Conservation (phyloP, 306 rosid species). For the Pyrus betulifolia region DNA sequence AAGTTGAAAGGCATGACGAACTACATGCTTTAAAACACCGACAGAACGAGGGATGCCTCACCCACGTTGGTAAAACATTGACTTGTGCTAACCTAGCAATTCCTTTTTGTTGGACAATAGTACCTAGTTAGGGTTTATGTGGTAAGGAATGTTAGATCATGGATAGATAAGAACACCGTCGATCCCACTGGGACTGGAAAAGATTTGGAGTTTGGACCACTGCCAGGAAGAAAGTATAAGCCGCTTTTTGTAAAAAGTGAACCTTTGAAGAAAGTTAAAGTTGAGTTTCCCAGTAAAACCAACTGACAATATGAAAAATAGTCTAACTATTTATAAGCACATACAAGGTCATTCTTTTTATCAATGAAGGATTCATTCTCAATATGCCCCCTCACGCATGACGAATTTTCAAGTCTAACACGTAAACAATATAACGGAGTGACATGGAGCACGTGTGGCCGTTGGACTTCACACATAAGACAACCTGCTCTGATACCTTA, state of each 20-base stretch:
- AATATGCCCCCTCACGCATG: too few species aligned
- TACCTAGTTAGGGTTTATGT: background rate
- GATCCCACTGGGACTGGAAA: constrained; percentile 12
- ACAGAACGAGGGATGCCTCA: constrained; percentile 8
- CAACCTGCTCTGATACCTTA: too few species aligned
- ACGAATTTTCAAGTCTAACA: too few species aligned
- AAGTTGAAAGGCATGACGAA: background rate
- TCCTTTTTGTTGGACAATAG: background rate
- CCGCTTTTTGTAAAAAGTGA: constrained; percentile 48
- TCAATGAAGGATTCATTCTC: too few species aligned
- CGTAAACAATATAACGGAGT: too few species aligned
- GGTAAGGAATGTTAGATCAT: background rate
- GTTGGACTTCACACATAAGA: too few species aligned
- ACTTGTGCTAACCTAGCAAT: background rate
- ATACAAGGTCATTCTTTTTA: too few species aligned
- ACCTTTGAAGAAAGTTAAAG: background rate
- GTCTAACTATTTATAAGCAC: too few species aligned
- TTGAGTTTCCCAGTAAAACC: rapidly evolving
- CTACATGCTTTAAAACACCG: background rate
- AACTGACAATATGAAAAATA: too few species aligned
- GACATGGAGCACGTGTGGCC: too few species aligned
- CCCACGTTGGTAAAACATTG: constrained; percentile 2
- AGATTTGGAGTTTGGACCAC: constrained; percentile 38
- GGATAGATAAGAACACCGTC: background rate
- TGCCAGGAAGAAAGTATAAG: background rate